A percentile compares a stretch with the other conserved stretches of the same genome.
Evolutionary conservation across 2,329 filamentous ascomycete species (phyloP).

Genomic region (Botrytis aclada): DNA sequence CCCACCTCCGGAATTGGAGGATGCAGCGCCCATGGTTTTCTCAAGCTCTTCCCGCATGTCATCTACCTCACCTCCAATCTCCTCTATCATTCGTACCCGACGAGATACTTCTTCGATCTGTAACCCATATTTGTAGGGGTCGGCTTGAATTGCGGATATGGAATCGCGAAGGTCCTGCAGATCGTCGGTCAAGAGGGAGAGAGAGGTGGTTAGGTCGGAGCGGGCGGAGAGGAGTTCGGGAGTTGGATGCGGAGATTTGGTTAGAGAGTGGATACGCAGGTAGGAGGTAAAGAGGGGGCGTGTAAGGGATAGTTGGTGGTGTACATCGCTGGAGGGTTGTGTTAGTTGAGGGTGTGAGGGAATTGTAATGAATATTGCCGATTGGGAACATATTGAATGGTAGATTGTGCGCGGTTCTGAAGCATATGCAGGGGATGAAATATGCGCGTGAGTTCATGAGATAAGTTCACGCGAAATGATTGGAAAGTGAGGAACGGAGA

Average conservation of each 20-base stretch:
- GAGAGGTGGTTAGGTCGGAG: constrained; percentile 62
- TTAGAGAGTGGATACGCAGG: constrained; percentile 87
- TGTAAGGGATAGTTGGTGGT: constrained; percentile 74
- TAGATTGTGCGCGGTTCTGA: background rate
- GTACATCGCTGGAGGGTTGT: constrained; percentile 67
- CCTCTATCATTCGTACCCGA: constrained; percentile 77
- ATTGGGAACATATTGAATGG: background rate
- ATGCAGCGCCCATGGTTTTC: constrained; percentile 50
- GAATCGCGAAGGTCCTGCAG: constrained; percentile 84
- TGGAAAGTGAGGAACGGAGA: background rate
- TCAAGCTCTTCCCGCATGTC: constrained; percentile 82
- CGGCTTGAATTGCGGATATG: constrained; percentile 80
- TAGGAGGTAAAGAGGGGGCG: constrained; percentile 91
- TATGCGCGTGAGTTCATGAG: background rate
- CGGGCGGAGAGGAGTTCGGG: constrained; percentile 82
- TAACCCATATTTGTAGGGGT: constrained; percentile 84
- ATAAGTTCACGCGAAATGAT: background rate
- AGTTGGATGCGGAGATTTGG: constrained; percentile 52
- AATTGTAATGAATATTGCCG: constrained; percentile 7
- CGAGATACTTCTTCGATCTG: constrained; percentile 78
- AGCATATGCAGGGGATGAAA: background rate
- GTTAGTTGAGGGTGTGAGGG: background rate
- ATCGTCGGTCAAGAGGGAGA: constrained; percentile 73
- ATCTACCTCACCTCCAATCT: constrained; percentile 85
- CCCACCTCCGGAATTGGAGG: constrained; percentile 31